Conservation (phyloP, 202 grass and related monocot species). For the Carex arenaria region DNA sequence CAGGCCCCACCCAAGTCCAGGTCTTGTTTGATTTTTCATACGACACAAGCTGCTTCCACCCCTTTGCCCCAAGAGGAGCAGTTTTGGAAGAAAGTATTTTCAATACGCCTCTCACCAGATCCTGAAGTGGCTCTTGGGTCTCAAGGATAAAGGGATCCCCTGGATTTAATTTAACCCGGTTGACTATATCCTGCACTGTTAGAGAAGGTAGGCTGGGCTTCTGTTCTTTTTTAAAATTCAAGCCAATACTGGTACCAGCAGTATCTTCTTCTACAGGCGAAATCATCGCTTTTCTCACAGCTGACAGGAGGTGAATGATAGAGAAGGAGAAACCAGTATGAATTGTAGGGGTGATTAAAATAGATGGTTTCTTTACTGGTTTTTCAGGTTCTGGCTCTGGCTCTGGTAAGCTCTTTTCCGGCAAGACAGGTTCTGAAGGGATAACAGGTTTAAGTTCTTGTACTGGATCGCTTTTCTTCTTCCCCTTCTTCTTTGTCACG, state of each 20-base stretch:
- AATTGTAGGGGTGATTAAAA: conserved; percentile 84
- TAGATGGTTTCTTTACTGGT: conserved; percentile 67
- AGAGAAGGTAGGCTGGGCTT: conserved; percentile 36
- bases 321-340: conserved; percentile 96
- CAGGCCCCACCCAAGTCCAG: conserved; percentile 80
- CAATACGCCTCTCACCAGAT: conserved; percentile 87
- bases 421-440: conserved; percentile 31
- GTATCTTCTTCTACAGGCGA: conserved; percentile 45
- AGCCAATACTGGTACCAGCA: conserved; percentile 29
- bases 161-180: conserved; percentile 71
- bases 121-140: conserved; percentile 96
- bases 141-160: conserved; percentile 95
- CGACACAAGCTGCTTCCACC: conserved; percentile 76
- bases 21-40: conserved; percentile 93
- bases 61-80: conserved; percentile 92
- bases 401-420: conserved; percentile 32
- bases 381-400: conserved; percentile 66
- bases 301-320: conserved; percentile 87
- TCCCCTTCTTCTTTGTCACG: conserved; percentile 84
- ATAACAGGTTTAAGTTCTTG: conserved; percentile 28
- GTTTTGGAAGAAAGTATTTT: conserved; percentile 95
- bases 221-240: conserved; percentile 8
- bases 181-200: conserved; percentile 79
- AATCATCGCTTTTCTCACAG: conserved; percentile 83
- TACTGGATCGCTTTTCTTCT: conserved; percentile 57